These are phyloP conservation scores for Populus pruinosa DNA, from an alignment of 345 rosid species.

Conservation along the genomic window DNA sequence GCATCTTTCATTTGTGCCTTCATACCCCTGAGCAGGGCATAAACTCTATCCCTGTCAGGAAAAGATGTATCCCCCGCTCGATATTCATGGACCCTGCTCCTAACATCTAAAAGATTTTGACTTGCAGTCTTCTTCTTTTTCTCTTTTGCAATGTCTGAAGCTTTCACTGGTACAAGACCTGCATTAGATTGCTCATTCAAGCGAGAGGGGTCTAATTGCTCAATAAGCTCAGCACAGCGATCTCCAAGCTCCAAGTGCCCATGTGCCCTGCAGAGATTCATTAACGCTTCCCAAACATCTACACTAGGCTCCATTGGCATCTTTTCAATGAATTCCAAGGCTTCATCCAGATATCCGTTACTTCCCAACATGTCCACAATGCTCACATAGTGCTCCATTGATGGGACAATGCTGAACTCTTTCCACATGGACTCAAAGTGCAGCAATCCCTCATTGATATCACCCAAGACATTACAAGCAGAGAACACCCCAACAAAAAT, in stretches of 20 bases:
- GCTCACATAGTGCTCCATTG: conserved; percentile 60
- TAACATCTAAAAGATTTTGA: conserved; percentile 41
- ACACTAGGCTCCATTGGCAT: conserved; percentile 59
- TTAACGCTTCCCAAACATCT: conserved; percentile 72
- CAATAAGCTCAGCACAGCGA: conserved; percentile 63
- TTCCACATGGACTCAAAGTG: conserved; percentile 70
- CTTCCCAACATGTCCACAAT: conserved; percentile 67
- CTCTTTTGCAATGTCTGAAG: conserved; percentile 43
- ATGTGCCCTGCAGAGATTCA: conserved; percentile 70
- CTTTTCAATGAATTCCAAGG: conserved; percentile 59
- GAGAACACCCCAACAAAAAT: conserved; percentile 56
- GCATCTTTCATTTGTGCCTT: conserved; percentile 68
- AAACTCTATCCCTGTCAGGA: conserved; percentile 62
- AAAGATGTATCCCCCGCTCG: conserved; percentile 81
- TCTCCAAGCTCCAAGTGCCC: conserved; percentile 78
- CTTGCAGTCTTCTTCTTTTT: conserved; percentile 39
- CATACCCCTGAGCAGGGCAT: conserved; percentile 45
- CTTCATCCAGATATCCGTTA: conserved; percentile 70
- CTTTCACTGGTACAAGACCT: conserved; percentile 58
- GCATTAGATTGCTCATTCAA: conserved; percentile 55
- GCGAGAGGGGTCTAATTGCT: conserved; percentile 53
- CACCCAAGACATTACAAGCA: conserved; percentile 62
- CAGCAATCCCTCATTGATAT: conserved; percentile 64
- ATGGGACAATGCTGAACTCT: conserved; percentile 54
- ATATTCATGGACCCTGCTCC: conserved; percentile 47